These are phyloP conservation scores for Voacanga thouarsii DNA, from an alignment of 257 asterid species.

Conservation along the genomic window DNA sequence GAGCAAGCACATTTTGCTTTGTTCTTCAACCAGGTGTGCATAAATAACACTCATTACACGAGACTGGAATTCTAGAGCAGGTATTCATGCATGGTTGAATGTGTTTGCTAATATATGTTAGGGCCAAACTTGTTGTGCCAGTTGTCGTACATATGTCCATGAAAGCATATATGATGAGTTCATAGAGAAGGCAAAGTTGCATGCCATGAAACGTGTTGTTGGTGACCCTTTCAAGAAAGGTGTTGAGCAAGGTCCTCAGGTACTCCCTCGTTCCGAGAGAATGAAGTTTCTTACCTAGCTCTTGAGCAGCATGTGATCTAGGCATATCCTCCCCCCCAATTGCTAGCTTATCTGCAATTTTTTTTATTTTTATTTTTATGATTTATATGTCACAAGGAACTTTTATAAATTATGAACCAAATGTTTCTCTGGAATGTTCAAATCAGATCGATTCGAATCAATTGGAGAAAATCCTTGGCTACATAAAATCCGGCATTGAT, in stretches of 20 bases:
- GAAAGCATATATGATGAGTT: constrained; percentile 69
- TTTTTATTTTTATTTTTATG: too few relatives aligned
- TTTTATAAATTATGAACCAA: too few relatives aligned
- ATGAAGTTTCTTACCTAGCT: too few relatives aligned
- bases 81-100: too few relatives aligned
- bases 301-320: too few relatives aligned
- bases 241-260: constrained; percentile 85
- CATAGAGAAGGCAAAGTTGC: constrained; percentile 62
- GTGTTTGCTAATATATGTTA: not conserved
- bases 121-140: constrained; percentile 92
- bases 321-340: too few relatives aligned
- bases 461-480: constrained; percentile 60
- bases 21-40: constrained; percentile 70
- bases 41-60: not conserved
- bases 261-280: not conserved
- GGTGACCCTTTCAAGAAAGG: constrained; percentile 85
- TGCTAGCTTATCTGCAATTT: not conserved
- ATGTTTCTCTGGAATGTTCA: too few relatives aligned
- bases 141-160: constrained; percentile 79
- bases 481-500: constrained; percentile 58
- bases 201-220: constrained; percentile 56
- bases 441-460: constrained; percentile 61
- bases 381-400: too few relatives aligned
- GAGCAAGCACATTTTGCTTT: constrained; percentile 72
- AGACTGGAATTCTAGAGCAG: too few relatives aligned